Evolutionary conservation across 2,329 filamentous ascomycete genomes (phyloP).

Genomic region (Hymenoscyphus fraxineus): DNA sequence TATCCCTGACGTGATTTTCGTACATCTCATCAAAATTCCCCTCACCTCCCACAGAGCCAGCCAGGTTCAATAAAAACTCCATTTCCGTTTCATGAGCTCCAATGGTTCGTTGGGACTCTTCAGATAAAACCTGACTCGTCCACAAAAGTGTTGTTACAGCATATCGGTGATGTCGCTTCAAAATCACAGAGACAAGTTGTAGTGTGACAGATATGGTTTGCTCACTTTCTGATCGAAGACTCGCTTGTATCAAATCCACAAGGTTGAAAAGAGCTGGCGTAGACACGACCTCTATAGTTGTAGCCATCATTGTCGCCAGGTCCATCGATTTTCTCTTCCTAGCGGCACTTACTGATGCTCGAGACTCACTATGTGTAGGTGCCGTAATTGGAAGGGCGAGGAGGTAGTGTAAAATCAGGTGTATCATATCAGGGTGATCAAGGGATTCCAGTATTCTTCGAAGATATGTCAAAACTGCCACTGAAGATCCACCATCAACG

Average conservation of each 20-base stretch:
- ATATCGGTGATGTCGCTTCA: slow-evolving; percentile 84
- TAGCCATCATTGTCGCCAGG: slow-evolving; percentile 72
- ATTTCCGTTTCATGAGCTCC: slow-evolving; percentile 74
- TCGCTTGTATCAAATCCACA: slow-evolving; percentile 84
- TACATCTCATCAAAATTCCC: slow-evolving; percentile 71
- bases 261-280: slow-evolving; percentile 90
- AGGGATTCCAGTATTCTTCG: slow-evolving; percentile 85
- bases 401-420: slow-evolving; percentile 89
- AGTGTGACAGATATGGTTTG: slow-evolving; percentile 89
- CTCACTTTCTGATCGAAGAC: slow-evolving; percentile 75
- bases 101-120: slow-evolving; percentile 58
- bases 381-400: slow-evolving; percentile 69
- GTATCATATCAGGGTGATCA: slow-evolving; percentile 89
- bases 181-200: slow-evolving; percentile 78
- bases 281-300: slow-evolving; percentile 66
- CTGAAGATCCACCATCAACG: slow-evolving; percentile 92
- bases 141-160: slow-evolving; percentile 73
- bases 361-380: slow-evolving; percentile 30
- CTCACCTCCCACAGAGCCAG: slow-evolving; percentile 63
- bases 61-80: slow-evolving; percentile 65
- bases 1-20: slow-evolving; percentile 67
- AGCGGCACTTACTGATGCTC: slow-evolving; percentile 60
- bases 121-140: slow-evolving; percentile 55
- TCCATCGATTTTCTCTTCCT: slow-evolving; percentile 87
- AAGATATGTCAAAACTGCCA: slow-evolving; percentile 91